A percentile compares a stretch with the other conserved stretches of the same genome.
Conservation (phyloP, 1,139 yeast genomes). For the Geotrichum carabidarum region DNA sequence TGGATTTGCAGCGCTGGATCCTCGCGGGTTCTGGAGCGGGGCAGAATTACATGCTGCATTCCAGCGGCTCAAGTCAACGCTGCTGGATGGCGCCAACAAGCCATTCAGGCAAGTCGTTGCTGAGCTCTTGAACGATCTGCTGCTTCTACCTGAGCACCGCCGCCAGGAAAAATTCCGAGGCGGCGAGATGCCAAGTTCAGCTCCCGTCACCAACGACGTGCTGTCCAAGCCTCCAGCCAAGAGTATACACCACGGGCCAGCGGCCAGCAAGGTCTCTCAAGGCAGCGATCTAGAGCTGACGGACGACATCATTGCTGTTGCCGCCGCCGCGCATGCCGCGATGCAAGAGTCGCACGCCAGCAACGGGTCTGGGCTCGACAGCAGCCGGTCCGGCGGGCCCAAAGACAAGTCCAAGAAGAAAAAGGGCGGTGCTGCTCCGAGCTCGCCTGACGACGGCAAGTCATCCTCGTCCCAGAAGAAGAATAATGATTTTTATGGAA, state of each 20-base stretch:
- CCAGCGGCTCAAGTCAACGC: constrained; percentile 5
- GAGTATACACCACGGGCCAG: background rate
- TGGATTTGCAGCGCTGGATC: constrained; percentile 44
- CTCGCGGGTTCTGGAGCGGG: constrained; percentile 20
- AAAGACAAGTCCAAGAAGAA: background rate
- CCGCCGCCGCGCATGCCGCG: constrained; percentile 14
- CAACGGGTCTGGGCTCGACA: background rate
- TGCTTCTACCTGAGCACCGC: constrained; percentile 9
- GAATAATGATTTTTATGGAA: constrained; percentile 4
- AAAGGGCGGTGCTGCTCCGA: background rate
- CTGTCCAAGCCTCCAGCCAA: background rate
- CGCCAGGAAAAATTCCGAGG: constrained; percentile 7
- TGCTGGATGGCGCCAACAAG: background rate
- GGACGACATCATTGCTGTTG: constrained; percentile 14
- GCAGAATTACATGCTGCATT: constrained; percentile 16
- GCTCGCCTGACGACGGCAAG: background rate
- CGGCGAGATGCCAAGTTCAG: background rate
- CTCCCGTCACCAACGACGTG: background rate
- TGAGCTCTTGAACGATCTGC: constrained; percentile 10
- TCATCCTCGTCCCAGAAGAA: background rate
- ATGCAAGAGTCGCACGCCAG: constrained; percentile 5
- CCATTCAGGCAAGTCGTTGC: constrained; percentile 12
- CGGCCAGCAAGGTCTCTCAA: background rate
- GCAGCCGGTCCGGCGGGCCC: background rate
- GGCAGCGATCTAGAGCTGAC: constrained; percentile 7